phyloP scores from a whole-genome alignment of 768 basidiomycete species.

The Leccinum subtestaceum region DNA sequence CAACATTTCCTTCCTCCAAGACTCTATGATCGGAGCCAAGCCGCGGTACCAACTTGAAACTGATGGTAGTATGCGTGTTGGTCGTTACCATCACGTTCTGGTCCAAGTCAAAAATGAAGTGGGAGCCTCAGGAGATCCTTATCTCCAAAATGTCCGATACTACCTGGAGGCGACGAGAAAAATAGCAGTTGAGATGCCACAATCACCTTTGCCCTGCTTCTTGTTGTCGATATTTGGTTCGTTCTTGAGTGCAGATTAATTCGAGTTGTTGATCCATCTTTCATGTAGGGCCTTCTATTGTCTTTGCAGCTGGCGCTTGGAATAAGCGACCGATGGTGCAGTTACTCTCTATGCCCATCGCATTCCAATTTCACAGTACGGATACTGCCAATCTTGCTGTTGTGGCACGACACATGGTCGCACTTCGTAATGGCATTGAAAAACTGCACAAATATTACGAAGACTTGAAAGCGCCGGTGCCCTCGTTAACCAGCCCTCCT shows the following conservation, averaged over 20 bases:
- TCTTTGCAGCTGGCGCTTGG: slow-evolving; percentile 29
- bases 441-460: slow-evolving; percentile 25
- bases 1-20: too few relatives aligned
- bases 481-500: background rate
- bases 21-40: too few relatives aligned
- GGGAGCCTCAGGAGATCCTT: slow-evolving; percentile 21
- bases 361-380: slow-evolving; percentile 20
- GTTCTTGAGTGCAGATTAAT: background rate
- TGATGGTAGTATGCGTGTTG: background rate
- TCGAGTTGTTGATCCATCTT: background rate
- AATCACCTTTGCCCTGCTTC: background rate
- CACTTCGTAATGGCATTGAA: background rate
- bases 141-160: slow-evolving; percentile 22
- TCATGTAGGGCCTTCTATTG: slow-evolving; percentile 24
- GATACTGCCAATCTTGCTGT: background rate
- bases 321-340: slow-evolving; percentile 19
- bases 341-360: background rate
- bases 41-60: too few relatives aligned
- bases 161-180: slow-evolving; percentile 20
- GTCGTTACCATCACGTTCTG: background rate
- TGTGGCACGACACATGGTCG: background rate
- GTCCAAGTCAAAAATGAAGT: slow-evolving; percentile 24
- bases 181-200: background rate
- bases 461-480: background rate
- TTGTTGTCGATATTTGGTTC: too few relatives aligned